These are phyloP conservation scores for Blastomyces emzantsi DNA, from an alignment of 2,329 filamentous ascomycete genomes.

Conservation along the genomic window DNA sequence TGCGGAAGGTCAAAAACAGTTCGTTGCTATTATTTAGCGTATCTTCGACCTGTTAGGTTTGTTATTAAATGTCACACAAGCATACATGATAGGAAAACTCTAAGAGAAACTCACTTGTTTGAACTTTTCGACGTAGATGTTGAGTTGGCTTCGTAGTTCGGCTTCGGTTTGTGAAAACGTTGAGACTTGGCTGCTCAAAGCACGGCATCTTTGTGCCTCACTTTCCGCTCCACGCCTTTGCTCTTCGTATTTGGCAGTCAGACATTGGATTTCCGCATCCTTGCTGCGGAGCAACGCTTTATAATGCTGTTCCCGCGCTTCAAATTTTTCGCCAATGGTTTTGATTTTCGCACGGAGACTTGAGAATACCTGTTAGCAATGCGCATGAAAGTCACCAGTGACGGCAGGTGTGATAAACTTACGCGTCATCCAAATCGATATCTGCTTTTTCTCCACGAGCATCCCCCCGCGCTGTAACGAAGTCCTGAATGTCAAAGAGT, in stretches of 20 bases:
- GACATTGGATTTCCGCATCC: slow-evolving; percentile 88
- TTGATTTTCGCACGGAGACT: slow-evolving; percentile 67
- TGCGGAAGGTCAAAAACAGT: slow-evolving; percentile 89
- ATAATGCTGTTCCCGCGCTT: slow-evolving; percentile 89
- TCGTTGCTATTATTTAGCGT: slow-evolving; percentile 98
- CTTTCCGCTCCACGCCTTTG: slow-evolving; percentile 81
- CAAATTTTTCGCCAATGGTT: slow-evolving; percentile 93
- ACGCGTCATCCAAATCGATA: slow-evolving; percentile 85
- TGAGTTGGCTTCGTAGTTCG: slow-evolving; percentile 86
- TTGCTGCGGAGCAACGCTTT: slow-evolving; percentile 86
- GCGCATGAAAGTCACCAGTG: slow-evolving; percentile 5
- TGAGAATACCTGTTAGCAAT: slow-evolving; percentile 16
- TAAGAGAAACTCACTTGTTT: slow-evolving; percentile 67
- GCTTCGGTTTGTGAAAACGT: slow-evolving; percentile 95
- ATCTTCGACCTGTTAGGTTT: slow-evolving; percentile 74
- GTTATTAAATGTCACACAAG: slow-evolving; percentile 14
- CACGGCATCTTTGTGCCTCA: slow-evolving; percentile 69
- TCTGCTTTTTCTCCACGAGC: slow-evolving; percentile 72
- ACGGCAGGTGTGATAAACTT: slow-evolving; percentile 31
- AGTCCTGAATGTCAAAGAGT: slow-evolving; percentile 75
- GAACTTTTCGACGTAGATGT: slow-evolving; percentile 98
- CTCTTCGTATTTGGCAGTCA: slow-evolving; percentile 78
- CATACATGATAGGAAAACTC: neutral
- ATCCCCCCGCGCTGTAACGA: slow-evolving; percentile 77
- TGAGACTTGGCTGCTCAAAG: slow-evolving; percentile 82